phyloP scores from a whole-genome alignment of 345 rosid species.

The Bruguiera sexangula region DNA sequence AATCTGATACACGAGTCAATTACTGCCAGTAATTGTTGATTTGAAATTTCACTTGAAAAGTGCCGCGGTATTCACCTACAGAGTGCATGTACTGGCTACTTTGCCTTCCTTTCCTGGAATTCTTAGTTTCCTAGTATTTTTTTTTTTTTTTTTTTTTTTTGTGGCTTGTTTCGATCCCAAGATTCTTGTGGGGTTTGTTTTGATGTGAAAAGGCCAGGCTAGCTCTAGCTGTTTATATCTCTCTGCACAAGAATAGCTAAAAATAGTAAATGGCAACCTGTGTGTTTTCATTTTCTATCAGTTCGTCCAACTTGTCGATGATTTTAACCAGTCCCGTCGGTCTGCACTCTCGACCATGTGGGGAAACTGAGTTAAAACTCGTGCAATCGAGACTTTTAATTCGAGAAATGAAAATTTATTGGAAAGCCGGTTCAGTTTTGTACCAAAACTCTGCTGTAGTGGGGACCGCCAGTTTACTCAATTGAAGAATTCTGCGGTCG shows the following conservation, averaged over 20 bases:
- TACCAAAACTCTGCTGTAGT: neutral
- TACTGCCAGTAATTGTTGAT: neutral
- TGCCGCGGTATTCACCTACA: neutral
- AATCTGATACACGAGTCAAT: too few relatives aligned
- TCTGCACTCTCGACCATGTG: neutral
- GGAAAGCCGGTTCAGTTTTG: neutral
- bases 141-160: neutral
- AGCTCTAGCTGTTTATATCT: neutral
- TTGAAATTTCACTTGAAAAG: constrained; percentile 5
- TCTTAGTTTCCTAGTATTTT: neutral
- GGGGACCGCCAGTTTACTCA: constrained; percentile 8
- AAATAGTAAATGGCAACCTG: too few relatives aligned
- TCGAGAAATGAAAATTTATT: neutral
- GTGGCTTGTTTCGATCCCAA: constrained; percentile 6
- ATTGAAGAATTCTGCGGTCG: neutral
- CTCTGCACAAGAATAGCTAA: neutral
- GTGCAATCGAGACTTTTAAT: neutral
- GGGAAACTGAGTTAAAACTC: neutral
- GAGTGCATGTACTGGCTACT: neutral
- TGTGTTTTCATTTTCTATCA: neutral
- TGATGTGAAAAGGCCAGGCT: neutral
- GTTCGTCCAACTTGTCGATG: neutral
- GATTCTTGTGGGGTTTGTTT: constrained; percentile 5
- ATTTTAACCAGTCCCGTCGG: neutral
- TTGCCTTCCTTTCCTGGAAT: constrained; percentile 13